Evolutionary conservation across 768 basidiomycete genomes (phyloP), one percentile per base, ranked within the genome.

Genomic region (Agrocybe chaxingu): DNA sequence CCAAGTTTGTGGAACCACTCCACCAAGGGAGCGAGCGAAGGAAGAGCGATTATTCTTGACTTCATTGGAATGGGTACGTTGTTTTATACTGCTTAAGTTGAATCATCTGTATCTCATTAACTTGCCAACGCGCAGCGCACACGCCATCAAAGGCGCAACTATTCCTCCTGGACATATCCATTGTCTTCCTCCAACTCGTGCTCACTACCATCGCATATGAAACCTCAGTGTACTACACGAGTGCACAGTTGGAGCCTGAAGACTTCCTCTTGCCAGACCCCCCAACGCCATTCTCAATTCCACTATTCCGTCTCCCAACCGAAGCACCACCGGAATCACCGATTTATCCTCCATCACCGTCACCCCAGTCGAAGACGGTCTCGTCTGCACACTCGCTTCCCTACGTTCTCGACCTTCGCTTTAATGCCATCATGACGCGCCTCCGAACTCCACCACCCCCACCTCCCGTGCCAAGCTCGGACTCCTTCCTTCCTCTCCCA

Each of bases 31-130:
- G 68, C 79, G 46, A 64, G 74, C 29, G 77, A 84, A 49, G 81
- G 82, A n/a, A 74, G 83, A 57, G 71, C 79, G 8, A 67, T 89
- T 59, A 66, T 92, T 32, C 79, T 92, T 52, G 89, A 91, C 63
- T 91, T 91, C 60, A 78, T 91, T 51, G 89, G 89, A 48, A 75
- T 82, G 74, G 80, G 89, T 90, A 57, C 44, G 84, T 74, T 41
- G 11, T 13, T 19, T 50, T 34, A 37, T 31, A 41, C 39, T 24
- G 19, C 38, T 19, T 18, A 4, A 32, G 10, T 12, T 41, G 9
- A 34, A n/a, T 3, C 6, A 45, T 36, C 46, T 51, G 37, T 50
- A 36, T 24, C 31, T 42, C 33, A 44, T 9, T 29, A 16, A 42
- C 8, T 5, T 44, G 18, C 35, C 32, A 8, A 48, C 29, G 29